Evolutionary conservation across 345 rosid genomes (phyloP).

Genomic region (Hibiscus mutabilis): DNA sequence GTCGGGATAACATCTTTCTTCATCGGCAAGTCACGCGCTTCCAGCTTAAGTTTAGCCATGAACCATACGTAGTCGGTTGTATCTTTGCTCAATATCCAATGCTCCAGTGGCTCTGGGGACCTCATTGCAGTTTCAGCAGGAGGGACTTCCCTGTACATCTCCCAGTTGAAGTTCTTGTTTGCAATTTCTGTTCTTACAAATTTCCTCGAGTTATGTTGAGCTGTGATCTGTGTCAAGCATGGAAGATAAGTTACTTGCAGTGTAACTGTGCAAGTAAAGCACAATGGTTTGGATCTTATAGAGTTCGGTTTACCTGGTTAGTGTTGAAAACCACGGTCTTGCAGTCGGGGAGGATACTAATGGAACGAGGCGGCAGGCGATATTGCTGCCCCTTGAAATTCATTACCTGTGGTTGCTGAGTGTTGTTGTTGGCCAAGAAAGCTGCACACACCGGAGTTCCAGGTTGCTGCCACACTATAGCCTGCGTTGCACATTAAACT

Average conservation of each 20-base stretch:
- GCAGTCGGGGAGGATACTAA: constrained; percentile 90
- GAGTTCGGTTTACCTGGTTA: constrained; percentile 12
- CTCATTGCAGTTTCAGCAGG: constrained; percentile 27
- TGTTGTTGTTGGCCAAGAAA: constrained; percentile 72
- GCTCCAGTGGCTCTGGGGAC: constrained; percentile 41
- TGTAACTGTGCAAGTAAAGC: neutral
- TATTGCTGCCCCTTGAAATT: constrained; percentile 47
- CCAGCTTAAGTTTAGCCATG: constrained; percentile 32
- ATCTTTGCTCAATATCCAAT: constrained; percentile 55
- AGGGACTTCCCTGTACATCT: constrained; percentile 36
- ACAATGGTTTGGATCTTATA: neutral
- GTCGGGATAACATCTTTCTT: constrained; percentile 34
- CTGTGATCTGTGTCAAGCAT: constrained; percentile 37
- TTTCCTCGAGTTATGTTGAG: constrained; percentile 72
- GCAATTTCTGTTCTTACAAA: constrained; percentile 38
- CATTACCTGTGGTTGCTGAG: constrained; percentile 23
- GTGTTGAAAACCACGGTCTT: constrained; percentile 68
- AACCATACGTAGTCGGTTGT: constrained; percentile 72
- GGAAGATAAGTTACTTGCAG: neutral
- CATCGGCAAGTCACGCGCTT: constrained; percentile 34
- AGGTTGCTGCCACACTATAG: constrained; percentile 43
- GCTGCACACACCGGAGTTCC: constrained; percentile 60
- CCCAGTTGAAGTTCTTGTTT: constrained; percentile 49
- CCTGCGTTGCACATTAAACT: constrained; percentile 29
- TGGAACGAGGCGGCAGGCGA: constrained; percentile 55